Percentiles rank a stretch among this genome's conserved stretches.
phyloP scores from a whole-genome alignment of 805 yeast species.

The Blastobotrys chiropterorum region DNA sequence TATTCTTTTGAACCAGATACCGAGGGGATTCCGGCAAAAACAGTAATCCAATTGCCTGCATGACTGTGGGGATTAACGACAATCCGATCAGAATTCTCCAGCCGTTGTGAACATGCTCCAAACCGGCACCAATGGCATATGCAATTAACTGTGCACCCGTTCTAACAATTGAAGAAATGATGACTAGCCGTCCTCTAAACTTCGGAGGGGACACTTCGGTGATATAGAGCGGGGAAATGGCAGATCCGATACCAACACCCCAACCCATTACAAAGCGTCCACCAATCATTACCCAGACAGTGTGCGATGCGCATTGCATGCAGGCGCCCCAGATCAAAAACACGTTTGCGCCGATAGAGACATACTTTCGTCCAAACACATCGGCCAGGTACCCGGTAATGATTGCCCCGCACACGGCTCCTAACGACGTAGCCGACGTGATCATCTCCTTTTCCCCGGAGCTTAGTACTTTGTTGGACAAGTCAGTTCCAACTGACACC shows the following conservation, averaged over 20 bases:
- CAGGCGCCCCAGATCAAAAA: conserved; percentile 79
- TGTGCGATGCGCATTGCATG: conserved; percentile 72
- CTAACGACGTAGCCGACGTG: conserved; percentile 90
- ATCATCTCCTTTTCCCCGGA: conserved; percentile 82
- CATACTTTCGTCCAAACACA: conserved; percentile 73
- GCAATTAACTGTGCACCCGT: conserved; percentile 95
- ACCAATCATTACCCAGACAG: conserved; percentile 85
- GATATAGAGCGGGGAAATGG: conserved; percentile 86
- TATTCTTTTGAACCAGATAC: conserved; percentile 67
- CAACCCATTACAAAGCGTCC: conserved; percentile 93
- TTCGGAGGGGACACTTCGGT: conserved; percentile 90
- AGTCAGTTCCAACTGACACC: conserved; percentile 73
- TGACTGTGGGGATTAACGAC: conserved; percentile 79
- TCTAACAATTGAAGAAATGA: conserved; percentile 77
- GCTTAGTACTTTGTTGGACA: conserved; percentile 46
- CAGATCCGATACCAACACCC: conserved; percentile 92
- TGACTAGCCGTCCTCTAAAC: conserved; percentile 86
- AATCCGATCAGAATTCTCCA: conserved; percentile 92
- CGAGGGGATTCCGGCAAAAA: conserved; percentile 96
- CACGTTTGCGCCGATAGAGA: conserved; percentile 72
- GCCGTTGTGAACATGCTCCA: conserved; percentile 65
- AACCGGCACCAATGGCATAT: conserved; percentile 78
- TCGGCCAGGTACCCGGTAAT: conserved; percentile 82
- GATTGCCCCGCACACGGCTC: conserved; percentile 80
- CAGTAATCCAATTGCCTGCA: conserved; percentile 70